Percentiles rank a stretch among this genome's conserved stretches.
Conservation (phyloP, 495 filamentous ascomycete genomes). For the Penicillium pancosmium region DNA sequence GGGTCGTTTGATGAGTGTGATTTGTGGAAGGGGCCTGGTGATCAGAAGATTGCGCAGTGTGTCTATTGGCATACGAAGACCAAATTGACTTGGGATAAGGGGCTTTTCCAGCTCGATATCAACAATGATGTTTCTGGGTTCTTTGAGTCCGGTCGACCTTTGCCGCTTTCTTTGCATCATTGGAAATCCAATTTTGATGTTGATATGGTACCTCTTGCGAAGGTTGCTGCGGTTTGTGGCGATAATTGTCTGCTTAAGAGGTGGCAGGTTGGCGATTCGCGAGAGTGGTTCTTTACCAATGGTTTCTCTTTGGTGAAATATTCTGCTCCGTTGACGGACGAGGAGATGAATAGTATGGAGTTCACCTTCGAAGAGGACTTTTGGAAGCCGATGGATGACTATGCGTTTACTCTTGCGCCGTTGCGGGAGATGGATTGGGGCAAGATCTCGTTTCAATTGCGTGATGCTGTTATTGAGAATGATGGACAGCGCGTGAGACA, state of each 20-base stretch:
- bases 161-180: slow-evolving; percentile 49
- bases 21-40: slow-evolving; percentile 23
- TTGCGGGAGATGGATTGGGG: slow-evolving; percentile 4
- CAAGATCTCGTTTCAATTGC: background rate
- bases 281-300: slow-evolving; percentile 45
- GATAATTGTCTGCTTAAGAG: slow-evolving; percentile 50
- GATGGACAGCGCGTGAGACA: background rate
- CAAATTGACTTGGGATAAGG: slow-evolving; percentile 39
- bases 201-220: slow-evolving; percentile 34
- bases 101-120: slow-evolving; percentile 45
- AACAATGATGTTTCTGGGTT: slow-evolving; percentile 40
- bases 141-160: slow-evolving; percentile 43
- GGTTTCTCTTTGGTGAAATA: slow-evolving; percentile 43
- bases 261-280: slow-evolving; percentile 43
- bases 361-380: background rate
- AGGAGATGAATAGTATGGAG: slow-evolving; percentile 4
- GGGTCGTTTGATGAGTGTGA: slow-evolving; percentile 24
- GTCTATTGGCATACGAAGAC: slow-evolving; percentile 39
- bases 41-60: slow-evolving; percentile 41
- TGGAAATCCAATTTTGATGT: slow-evolving; percentile 43
- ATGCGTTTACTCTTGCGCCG: background rate
- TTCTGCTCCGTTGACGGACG: slow-evolving; percentile 14
- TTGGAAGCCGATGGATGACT: slow-evolving; percentile 1
- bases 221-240: slow-evolving; percentile 41
- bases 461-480: background rate